These are phyloP conservation scores for Skeletonema costatum DNA, from an alignment of 108 stramenopile genomes.

Conservation along the genomic window DNA sequence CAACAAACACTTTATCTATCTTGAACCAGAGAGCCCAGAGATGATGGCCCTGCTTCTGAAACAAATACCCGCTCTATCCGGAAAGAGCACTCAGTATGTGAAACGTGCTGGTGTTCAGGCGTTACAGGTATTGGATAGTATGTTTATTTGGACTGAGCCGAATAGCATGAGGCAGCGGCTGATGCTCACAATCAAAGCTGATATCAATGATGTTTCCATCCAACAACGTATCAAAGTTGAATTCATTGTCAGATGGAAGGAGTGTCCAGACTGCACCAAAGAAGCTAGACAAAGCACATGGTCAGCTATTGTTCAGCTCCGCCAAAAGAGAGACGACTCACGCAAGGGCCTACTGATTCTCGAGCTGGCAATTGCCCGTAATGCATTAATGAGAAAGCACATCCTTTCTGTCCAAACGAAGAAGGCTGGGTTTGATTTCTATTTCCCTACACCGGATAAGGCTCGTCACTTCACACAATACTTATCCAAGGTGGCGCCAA, in stretches of 20 bases:
- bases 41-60: constrained; percentile 93
- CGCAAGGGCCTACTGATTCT: constrained; percentile 71
- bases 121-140: constrained; percentile 81
- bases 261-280: constrained; percentile 93
- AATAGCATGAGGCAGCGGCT: constrained; percentile 93
- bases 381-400: constrained; percentile 71
- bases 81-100: constrained; percentile 31
- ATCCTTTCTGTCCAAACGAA: constrained; percentile 87
- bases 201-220: constrained; percentile 77
- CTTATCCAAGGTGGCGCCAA: constrained; percentile 83
- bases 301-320: constrained; percentile 84
- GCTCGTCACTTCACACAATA: constrained; percentile 89
- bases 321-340: constrained; percentile 69
- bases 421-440: constrained; percentile 97
- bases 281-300: constrained; percentile 86
- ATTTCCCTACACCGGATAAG: constrained; percentile 80
- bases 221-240: constrained; percentile 93
- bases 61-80: constrained; percentile 82
- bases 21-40: constrained; percentile 89
- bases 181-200: constrained; percentile 91
- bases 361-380: constrained; percentile 79
- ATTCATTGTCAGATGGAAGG: constrained; percentile 89
- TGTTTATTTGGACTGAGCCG: constrained; percentile 98
- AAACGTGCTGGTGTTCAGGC: constrained; percentile 37
- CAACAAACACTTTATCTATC: constrained; percentile 52